Percentiles rank a stretch among this genome's conserved stretches.
Conservation (phyloP, 2,329 filamentous ascomycete species). For the Cladophialophora exuberans region DNA sequence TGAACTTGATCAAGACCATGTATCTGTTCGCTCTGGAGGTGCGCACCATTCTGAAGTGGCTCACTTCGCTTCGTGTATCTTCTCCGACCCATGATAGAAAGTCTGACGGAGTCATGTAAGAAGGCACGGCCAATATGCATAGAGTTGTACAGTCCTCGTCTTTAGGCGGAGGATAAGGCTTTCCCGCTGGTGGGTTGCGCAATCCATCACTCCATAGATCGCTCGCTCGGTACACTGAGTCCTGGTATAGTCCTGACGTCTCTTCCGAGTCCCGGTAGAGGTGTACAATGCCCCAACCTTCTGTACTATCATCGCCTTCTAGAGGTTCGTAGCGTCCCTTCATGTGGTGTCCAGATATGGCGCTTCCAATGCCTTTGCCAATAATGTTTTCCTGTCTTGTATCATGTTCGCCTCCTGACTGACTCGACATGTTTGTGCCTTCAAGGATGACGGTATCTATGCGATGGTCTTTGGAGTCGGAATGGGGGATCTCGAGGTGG, state of each 20-base stretch:
- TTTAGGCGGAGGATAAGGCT: conserved; percentile 34
- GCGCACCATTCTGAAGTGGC: conserved; percentile 92
- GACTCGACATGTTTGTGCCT: conserved; percentile 70
- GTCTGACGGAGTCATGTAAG: conserved; percentile 88
- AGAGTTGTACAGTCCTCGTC: conserved; percentile 79
- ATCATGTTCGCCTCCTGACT: conserved; percentile 6
- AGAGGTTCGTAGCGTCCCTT: conserved; percentile 79
- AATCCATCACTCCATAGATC: conserved; percentile 32
- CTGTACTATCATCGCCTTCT: conserved; percentile 73
- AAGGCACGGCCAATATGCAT: conserved; percentile 92
- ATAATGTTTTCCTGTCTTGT: conserved; percentile 42
- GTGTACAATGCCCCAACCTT: conserved; percentile 82
- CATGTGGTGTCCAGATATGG: conserved; percentile 71
- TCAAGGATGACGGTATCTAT: conserved; percentile 79
- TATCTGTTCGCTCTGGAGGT: conserved; percentile 88
- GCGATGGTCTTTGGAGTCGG: conserved; percentile 67
- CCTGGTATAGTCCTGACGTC: conserved; percentile 63
- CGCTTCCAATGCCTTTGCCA: conserved; percentile 53
- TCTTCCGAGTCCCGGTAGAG: conserved; percentile 86
- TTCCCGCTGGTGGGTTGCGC: conserved; percentile 19
- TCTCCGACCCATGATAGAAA: conserved; percentile 91
- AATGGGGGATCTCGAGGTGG: conserved; percentile 34
- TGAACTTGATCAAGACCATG: conserved; percentile 94
- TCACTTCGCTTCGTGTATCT: conserved; percentile 80
- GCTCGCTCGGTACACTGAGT: conserved; percentile 39